Evolutionary conservation across 1,139 yeast species (phyloP).

Genomic region (Arxiozyma slooffiae): DNA sequence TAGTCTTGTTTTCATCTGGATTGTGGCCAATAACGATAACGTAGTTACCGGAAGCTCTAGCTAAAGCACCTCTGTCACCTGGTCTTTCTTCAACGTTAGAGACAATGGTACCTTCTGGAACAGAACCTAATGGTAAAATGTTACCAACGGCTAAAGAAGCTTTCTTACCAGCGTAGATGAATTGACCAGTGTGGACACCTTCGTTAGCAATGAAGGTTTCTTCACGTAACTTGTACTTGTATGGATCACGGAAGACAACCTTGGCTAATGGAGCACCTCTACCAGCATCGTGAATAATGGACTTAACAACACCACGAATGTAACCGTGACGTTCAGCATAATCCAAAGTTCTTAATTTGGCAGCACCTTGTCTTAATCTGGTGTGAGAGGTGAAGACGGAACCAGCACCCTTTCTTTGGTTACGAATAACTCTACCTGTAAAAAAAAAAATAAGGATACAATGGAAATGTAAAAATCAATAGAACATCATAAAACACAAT

Average conservation of each 20-base stretch:
- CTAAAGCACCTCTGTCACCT: slow-evolving; percentile 99
- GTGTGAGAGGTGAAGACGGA: slow-evolving; percentile 99
- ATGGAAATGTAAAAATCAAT: slow-evolving; percentile 11
- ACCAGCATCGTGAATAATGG: slow-evolving; percentile 98
- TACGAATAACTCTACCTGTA: slow-evolving; percentile 99
- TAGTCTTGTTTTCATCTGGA: slow-evolving; percentile 97
- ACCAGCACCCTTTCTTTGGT: slow-evolving; percentile 99
- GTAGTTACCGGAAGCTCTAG: slow-evolving; percentile 99
- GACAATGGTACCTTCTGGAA: slow-evolving; percentile 99
- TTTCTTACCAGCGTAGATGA: slow-evolving; percentile 97
- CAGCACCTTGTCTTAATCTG: slow-evolving; percentile 99
- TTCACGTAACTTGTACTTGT: slow-evolving; percentile 95
- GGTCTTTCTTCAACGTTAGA: slow-evolving; percentile 98
- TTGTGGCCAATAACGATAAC: slow-evolving; percentile 98
- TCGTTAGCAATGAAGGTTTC: slow-evolving; percentile 99
- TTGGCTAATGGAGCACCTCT: slow-evolving; percentile 99
- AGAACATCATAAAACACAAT: neutral
- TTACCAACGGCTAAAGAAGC: slow-evolving; percentile 97
- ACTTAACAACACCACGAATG: slow-evolving; percentile 98
- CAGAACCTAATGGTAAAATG: slow-evolving; percentile 91
- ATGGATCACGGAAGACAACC: slow-evolving; percentile 99
- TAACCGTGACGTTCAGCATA: slow-evolving; percentile 99
- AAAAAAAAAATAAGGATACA: slow-evolving; percentile 4
- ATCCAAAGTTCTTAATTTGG: slow-evolving; percentile 98
- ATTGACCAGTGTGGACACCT: slow-evolving; percentile 99